Percentiles rank a stretch among this genome's conserved stretches.
Evolutionary conservation across 805 yeast species (phyloP).

Genomic region (Zygosaccharomyces rouxii): DNA sequence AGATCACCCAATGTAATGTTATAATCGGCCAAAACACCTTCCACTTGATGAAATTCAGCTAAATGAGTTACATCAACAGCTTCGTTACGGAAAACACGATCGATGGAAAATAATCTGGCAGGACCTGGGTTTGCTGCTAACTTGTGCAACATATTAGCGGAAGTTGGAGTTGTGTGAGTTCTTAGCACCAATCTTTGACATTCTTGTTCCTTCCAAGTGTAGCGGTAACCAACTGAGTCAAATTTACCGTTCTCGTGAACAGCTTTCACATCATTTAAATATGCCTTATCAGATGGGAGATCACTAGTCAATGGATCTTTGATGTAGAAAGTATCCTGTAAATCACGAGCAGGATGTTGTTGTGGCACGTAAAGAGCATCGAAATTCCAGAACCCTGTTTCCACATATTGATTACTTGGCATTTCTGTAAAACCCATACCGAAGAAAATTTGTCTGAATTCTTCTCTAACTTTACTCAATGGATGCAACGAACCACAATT

Average conservation of each 20-base stretch:
- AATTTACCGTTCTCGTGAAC: constrained; percentile 88
- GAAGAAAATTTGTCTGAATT: constrained; percentile 95
- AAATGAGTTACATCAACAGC: constrained; percentile 99
- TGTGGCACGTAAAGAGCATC: constrained; percentile 96
- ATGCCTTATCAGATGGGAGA: constrained; percentile 74
- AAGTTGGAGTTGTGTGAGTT: constrained; percentile 96
- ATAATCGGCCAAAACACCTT: constrained; percentile 97
- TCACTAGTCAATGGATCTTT: constrained; percentile 85
- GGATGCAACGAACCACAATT: constrained; percentile 95
- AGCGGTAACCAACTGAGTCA: constrained; percentile 97
- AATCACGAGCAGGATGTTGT: constrained; percentile 99
- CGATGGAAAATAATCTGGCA: constrained; percentile 88
- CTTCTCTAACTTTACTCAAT: constrained; percentile 92
- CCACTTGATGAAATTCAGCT: constrained; percentile 99
- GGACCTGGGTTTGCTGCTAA: constrained; percentile 88
- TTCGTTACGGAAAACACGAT: constrained; percentile 98
- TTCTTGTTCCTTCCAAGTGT: constrained; percentile 93
- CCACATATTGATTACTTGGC: constrained; percentile 98
- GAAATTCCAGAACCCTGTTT: constrained; percentile 98
- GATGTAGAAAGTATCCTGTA: constrained; percentile 96
- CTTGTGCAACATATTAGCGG: constrained; percentile 80
- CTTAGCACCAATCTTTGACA: constrained; percentile 87
- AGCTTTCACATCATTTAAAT: constrained; percentile 69
- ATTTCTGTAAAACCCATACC: constrained; percentile 97
- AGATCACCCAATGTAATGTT: constrained; percentile 91